Conservation (phyloP, 306 rosid genomes). For the Cercis canadensis region DNA sequence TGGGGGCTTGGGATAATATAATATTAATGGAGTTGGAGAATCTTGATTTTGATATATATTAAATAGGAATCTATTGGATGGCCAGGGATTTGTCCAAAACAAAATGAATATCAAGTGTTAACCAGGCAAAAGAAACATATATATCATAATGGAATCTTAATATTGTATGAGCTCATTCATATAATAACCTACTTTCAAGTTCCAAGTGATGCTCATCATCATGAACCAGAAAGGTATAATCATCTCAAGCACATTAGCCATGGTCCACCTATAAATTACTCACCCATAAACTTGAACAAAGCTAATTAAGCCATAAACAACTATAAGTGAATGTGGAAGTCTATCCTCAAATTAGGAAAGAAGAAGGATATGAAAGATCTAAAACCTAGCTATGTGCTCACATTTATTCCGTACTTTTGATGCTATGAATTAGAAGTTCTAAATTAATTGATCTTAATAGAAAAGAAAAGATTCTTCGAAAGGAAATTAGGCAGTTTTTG, state of each 20-base stretch:
- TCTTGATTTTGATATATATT: too few relatives aligned
- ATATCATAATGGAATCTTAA: neutral
- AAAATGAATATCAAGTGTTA: neutral
- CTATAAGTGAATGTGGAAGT: too few relatives aligned
- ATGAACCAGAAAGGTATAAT: neutral
- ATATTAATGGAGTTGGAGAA: too few relatives aligned
- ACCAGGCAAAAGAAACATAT: neutral
- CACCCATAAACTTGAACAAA: neutral
- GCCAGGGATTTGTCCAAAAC: neutral
- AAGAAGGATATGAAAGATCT: constrained; percentile 17
- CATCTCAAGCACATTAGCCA: constrained; percentile 40
- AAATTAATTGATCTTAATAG: constrained; percentile 9
- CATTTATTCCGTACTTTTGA: constrained; percentile 37
- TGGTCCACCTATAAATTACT: constrained; percentile 53
- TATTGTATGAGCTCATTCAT: neutral
- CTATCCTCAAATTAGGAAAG: neutral
- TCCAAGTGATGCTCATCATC: constrained; percentile 5
- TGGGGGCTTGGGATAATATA: too few relatives aligned
- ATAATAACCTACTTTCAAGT: neutral
- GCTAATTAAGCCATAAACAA: neutral
- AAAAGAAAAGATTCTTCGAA: constrained; percentile 6
- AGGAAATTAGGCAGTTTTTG: constrained; percentile 30
- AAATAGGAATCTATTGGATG: too few relatives aligned
- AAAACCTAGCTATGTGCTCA: constrained; percentile 16
- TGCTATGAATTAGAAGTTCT: constrained; percentile 20